These are phyloP conservation scores for Crepidotus variabilis DNA, from an alignment of 768 basidiomycete genomes.

Conservation along the genomic window DNA sequence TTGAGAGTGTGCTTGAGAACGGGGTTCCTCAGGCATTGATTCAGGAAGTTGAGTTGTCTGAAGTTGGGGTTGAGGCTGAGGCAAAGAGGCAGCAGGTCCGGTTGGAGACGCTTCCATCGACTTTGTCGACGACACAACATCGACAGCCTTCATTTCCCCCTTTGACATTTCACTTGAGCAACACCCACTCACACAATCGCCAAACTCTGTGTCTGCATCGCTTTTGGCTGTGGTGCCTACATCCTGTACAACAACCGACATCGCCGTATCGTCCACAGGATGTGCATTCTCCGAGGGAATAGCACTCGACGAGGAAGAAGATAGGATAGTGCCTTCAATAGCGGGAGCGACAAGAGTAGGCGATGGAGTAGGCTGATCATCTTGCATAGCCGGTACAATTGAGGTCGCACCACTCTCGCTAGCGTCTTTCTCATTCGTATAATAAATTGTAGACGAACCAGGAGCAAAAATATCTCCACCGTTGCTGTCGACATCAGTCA, in stretches of 20 bases:
- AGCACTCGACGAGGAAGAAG: not conserved
- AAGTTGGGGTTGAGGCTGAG: too few species aligned
- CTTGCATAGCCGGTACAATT: not conserved
- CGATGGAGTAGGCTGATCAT: not conserved
- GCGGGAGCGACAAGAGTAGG: not conserved
- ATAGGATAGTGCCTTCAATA: not conserved
- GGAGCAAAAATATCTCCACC: not conserved
- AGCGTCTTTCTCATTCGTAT: not conserved
- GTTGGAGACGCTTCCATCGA: not conserved
- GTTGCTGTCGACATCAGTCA: not conserved
- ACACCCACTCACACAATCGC: constrained; percentile 2
- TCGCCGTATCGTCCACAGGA: not conserved
- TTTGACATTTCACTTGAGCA: not conserved
- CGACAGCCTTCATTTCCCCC: not conserved
- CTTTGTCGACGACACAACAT: not conserved
- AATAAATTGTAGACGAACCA: not conserved
- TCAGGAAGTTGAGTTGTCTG: too few species aligned
- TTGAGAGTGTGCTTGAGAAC: too few species aligned
- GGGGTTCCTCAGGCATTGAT: too few species aligned
- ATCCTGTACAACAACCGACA: not conserved
- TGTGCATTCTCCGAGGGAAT: not conserved
- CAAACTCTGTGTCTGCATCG: constrained; percentile 1
- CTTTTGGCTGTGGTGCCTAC: not conserved
- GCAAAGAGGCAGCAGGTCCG: not conserved
- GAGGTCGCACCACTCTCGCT: not conserved